A percentile compares a stretch with the other conserved stretches of the same genome.
phyloP scores from a whole-genome alignment of 73 alveolate genomes.

The Paramecium caudatum region DNA sequence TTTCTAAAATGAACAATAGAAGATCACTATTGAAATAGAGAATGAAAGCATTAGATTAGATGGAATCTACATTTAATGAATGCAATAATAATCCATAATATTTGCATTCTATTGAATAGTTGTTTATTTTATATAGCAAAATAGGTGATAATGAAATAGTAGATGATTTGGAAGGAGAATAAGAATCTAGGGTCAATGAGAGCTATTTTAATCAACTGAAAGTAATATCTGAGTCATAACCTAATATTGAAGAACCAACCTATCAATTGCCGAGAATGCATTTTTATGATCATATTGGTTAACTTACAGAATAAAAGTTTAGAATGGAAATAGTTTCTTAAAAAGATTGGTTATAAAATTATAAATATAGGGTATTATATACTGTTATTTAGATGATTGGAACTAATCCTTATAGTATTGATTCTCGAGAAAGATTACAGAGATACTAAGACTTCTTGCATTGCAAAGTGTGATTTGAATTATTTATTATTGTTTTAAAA shows the following conservation, averaged over 20 bases:
- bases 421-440: neutral
- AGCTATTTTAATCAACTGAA: neutral
- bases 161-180: neutral
- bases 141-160: neutral
- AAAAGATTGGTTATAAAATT: conserved; percentile 42
- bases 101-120: conserved; percentile 1
- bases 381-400: neutral
- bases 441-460: conserved; percentile 12
- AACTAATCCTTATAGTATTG: conserved; percentile 7
- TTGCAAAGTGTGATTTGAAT: neutral
- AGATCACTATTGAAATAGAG: neutral
- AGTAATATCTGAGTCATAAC: neutral
- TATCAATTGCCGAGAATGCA: neutral
- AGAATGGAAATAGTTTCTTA: neutral
- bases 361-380: neutral
- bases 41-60: neutral
- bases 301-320: neutral
- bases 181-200: neutral
- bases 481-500: neutral
- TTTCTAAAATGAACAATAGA: neutral
- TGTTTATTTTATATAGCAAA: neutral
- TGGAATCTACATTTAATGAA: conserved; percentile 25
- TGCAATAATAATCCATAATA: neutral
- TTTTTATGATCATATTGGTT: neutral
- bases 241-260: neutral